Base-by-base conservation (phyloP, 306 rosid species). In the Canavalia gladiata region DNA sequence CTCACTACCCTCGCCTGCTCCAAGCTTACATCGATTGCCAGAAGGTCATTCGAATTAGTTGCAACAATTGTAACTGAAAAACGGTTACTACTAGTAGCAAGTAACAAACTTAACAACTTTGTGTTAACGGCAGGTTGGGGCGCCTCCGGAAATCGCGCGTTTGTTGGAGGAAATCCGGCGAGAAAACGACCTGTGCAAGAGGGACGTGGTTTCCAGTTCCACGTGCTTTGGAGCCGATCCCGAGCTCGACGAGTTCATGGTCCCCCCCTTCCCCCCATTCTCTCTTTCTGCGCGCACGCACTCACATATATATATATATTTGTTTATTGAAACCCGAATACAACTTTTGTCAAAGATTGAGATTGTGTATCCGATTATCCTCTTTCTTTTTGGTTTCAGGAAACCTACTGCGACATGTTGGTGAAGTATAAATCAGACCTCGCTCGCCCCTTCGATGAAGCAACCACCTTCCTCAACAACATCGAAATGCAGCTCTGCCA, bases 181-280 rank as follows among this genome's bases (percentile, higher is more conserved):
- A 83, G 92, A 92, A 87, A 88, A 87, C 74, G 94, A 92, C 82
- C 68, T 81, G 67, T 82, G 81, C 68, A 89, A 89, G 86, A 67
- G 83, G 28, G 88, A 90, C 76, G 82, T 75, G 34, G 89, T 87
- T 77, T 86, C 98, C 97, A 90, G 87, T 77, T 86, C 98, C 97
- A 90, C 97, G 94, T 90, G 97, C 87, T 78, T 84, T 55, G 97
- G 99, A 91, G 92, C 86, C 91, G 99, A 96, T 90, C 99, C 97
- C 92, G 99, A 93, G 92, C 98, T 95, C 63, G 99, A 93, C 63
- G 94, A 93, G 83, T 95, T 95, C 90, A 95, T 95, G 99, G 98
- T 94, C 94, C 90, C 92, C 92, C 87, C 76, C 63, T 37, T 7
- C 76, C 57, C 67, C 55, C 80, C 72, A 25, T 29, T 59, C 37